Percentiles rank a stretch among this genome's conserved stretches.
phyloP scores from a whole-genome alignment of 2,329 filamentous ascomycete genomes.

The Sphaerostilbella broomeana region DNA sequence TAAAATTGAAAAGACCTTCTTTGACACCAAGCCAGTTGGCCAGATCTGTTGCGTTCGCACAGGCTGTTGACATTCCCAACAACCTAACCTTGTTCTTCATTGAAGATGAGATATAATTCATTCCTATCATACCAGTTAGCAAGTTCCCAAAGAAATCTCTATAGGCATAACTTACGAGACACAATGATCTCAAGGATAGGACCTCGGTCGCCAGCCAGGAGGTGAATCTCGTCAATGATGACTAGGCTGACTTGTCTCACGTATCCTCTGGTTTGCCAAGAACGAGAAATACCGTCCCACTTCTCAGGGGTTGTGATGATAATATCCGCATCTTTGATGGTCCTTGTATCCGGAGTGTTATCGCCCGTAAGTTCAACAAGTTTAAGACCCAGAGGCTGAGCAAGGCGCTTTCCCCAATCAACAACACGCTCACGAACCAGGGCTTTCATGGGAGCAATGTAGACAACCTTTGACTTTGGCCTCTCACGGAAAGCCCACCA shows the following conservation, averaged over 20 bases:
- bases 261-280: conserved; percentile 96
- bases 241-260: conserved; percentile 91
- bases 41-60: conserved; percentile 88
- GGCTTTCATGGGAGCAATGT: conserved; percentile 99
- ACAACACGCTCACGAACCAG: conserved; percentile 93
- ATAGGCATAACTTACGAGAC: conserved; percentile 40
- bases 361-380: conserved; percentile 93
- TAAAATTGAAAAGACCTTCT: conserved; percentile 92
- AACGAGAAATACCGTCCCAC: conserved; percentile 98
- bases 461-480: conserved; percentile 94
- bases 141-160: neutral
- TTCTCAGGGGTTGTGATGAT: conserved; percentile 99
- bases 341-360: conserved; percentile 94
- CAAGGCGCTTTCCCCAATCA: conserved; percentile 83
- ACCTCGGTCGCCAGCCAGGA: conserved; percentile 91
- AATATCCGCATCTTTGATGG: conserved; percentile 91
- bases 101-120: conserved; percentile 98
- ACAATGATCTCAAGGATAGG: conserved; percentile 98
- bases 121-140: conserved; percentile 47
- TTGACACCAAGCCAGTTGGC: conserved; percentile 97
- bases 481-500: conserved; percentile 98
- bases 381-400: conserved; percentile 75
- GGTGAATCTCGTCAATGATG: conserved; percentile 97
- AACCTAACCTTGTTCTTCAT: conserved; percentile 84
- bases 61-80: conserved; percentile 98